Evolutionary conservation across 2,329 filamentous ascomycete genomes (phyloP).

Genomic region (Alternaria angustiovoidea): DNA sequence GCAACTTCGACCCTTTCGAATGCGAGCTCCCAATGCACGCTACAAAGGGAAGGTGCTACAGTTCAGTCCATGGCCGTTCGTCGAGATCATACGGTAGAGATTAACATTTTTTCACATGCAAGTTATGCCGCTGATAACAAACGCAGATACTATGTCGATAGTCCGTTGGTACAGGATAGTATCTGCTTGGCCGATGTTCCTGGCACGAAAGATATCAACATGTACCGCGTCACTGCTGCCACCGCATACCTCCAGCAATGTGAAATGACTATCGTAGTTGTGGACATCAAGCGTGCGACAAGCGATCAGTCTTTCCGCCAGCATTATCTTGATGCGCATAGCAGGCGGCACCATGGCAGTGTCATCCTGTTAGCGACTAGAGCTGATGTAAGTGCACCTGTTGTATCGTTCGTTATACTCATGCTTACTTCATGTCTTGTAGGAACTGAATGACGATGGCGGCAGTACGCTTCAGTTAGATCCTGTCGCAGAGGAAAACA

Average conservation of each 20-base stretch:
- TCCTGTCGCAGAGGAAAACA: constrained; percentile 1
- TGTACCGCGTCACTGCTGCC: constrained; percentile 15
- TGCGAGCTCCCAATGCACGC: constrained; percentile 5
- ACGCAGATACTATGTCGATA: constrained; percentile 2
- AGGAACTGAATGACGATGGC: constrained; percentile 17
- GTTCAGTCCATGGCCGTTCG: constrained; percentile 35
- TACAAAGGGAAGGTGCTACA: constrained; percentile 20
- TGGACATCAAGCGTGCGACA: constrained; percentile 23
- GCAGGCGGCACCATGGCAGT: constrained; percentile 24
- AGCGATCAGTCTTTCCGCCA: constrained; percentile 16
- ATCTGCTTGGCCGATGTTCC: constrained; percentile 27
- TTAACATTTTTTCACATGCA: not conserved
- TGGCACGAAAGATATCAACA: constrained; percentile 24
- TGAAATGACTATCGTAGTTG: constrained; percentile 31
- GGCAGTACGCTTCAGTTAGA: constrained; percentile 5
- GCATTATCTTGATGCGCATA: constrained; percentile 22
- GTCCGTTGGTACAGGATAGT: constrained; percentile 1
- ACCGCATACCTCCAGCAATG: constrained; percentile 25
- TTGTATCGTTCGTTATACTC: not conserved
- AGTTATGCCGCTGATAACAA: not conserved
- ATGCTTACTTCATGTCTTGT: not conserved
- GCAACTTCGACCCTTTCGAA: constrained; percentile 23
- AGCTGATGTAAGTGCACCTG: constrained; percentile 20
- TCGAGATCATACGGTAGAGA: constrained; percentile 20
- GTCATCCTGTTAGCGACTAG: constrained; percentile 29